Percentiles rank a stretch among this genome's conserved stretches.
phyloP scores from a whole-genome alignment of 306 rosid species.

The Cercis canadensis region DNA sequence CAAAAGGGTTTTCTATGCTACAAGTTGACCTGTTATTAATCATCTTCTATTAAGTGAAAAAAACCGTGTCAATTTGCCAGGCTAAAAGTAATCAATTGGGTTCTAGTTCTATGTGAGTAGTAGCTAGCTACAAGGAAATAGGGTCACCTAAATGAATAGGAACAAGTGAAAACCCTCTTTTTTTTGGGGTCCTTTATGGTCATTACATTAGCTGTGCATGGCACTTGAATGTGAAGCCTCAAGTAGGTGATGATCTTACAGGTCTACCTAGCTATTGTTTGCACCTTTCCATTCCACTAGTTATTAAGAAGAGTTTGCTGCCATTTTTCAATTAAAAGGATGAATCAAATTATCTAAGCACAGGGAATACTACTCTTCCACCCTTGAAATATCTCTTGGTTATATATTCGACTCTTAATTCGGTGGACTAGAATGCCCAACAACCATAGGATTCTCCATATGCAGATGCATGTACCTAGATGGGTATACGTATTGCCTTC shows the following conservation, averaged over 20 bases:
- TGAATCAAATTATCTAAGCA: conserved; percentile 10
- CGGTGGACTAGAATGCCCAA: background rate
- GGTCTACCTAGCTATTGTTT: background rate
- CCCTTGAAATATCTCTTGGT: background rate
- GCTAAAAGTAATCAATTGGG: conserved; percentile 34
- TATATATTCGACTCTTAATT: background rate
- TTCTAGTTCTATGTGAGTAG: background rate
- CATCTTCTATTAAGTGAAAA: conserved; percentile 8
- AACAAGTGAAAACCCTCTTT: background rate
- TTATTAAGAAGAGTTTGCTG: conserved; percentile 1
- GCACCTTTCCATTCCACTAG: conserved; percentile 19
- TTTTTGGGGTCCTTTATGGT: background rate
- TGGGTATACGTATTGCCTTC: too few relatives aligned
- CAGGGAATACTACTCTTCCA: background rate
- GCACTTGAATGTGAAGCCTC: background rate
- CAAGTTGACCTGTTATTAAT: background rate
- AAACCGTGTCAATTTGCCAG: background rate
- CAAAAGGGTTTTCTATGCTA: background rate
- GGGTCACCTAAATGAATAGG: conserved; percentile 29
- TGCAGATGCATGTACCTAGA: too few relatives aligned
- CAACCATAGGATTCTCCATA: background rate
- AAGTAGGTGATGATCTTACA: background rate
- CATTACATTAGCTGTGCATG: background rate
- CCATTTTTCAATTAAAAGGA: conserved; percentile 20
- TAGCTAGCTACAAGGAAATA: conserved; percentile 29